Evolutionary conservation across 305 asterid species (phyloP).

Genomic region (Euphrasia arctica): DNA sequence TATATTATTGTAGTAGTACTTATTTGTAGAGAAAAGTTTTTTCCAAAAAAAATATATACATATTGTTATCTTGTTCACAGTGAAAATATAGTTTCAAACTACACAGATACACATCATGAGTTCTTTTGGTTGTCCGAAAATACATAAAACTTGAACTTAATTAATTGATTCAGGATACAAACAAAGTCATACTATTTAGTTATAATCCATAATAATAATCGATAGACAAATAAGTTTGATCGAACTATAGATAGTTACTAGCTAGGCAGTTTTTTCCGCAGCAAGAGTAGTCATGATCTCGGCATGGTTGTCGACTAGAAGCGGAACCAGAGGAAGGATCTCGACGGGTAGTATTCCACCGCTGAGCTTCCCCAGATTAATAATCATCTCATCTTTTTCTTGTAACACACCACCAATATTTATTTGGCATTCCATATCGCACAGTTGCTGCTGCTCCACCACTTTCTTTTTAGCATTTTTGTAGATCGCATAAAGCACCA

Average conservation of each 20-base stretch:
- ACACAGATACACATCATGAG: no score
- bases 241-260: background rate
- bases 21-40: no score
- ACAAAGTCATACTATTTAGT: background rate
- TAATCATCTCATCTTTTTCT: constrained; percentile 30
- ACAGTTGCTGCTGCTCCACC: constrained; percentile 15
- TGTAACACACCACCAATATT: constrained; percentile 8
- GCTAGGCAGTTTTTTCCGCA: background rate
- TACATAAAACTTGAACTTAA: constrained; percentile 24
- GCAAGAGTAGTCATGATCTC: background rate
- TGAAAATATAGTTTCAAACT: no score
- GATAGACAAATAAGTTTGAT: background rate
- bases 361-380: constrained; percentile 44
- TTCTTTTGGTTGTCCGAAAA: background rate
- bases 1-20: no score
- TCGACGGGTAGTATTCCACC: constrained; percentile 28
- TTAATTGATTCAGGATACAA: constrained; percentile 8
- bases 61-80: no score
- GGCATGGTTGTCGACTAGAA: background rate
- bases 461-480: constrained; percentile 32
- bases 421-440: constrained; percentile 17
- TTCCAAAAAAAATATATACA: no score
- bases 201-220: background rate
- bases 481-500: constrained; percentile 51
- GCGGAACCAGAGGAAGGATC: constrained; percentile 30